Base-by-base conservation (phyloP, 768 basidiomycete genomes). In the Aureoboletus auriporus region DNA sequence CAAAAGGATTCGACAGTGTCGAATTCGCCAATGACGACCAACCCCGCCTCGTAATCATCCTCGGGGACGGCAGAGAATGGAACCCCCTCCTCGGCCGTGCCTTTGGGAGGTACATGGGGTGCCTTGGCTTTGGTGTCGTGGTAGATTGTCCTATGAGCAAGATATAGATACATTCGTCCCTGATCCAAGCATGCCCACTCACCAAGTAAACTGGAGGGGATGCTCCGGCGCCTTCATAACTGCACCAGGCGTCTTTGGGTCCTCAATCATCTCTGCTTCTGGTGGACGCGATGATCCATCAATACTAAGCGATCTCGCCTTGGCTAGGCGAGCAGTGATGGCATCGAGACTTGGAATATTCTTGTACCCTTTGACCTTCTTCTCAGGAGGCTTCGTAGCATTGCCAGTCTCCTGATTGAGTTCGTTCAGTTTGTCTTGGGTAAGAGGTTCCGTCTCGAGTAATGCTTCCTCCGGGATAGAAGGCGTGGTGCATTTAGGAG, bases 1-100 rank as follows among this genome's bases (percentile, higher is more conserved):
- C 91, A 93, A 73, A 90, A 93, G 27, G 80, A 78, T 69, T 93
- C 89, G 48, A 93, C 93, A 11, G 93, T 93, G 63, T 83, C 79
- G 65, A 94, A 94, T 57, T 89, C 89, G 55, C 92, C 93, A 51
- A 96, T 84, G 43, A 88, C 80, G 29, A 86, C 85, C 35, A 95
- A 72, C 0, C 87, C 86, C 6, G 90, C 91, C 69, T 93, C 92
- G 67, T 93, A 94, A 51, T 85, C 83, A 13, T 64, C 77, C 55
- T 89, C 88, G 12, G 84, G 78, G 13, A 82, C 74, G 29, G 71
- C 47, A 65, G 52, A 29, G 64, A 66, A 62, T 59, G 62, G 54
- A 44, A 51, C 58, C 20, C 42, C 38, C 8, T 75, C 63, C 1
- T 71, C 65, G n/a, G 10, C 47, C 0, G 51, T 10, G 6, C 16